These are phyloP conservation scores for Mycena capillaripes DNA, from an alignment of 768 basidiomycete genomes.

Conservation along the genomic window DNA sequence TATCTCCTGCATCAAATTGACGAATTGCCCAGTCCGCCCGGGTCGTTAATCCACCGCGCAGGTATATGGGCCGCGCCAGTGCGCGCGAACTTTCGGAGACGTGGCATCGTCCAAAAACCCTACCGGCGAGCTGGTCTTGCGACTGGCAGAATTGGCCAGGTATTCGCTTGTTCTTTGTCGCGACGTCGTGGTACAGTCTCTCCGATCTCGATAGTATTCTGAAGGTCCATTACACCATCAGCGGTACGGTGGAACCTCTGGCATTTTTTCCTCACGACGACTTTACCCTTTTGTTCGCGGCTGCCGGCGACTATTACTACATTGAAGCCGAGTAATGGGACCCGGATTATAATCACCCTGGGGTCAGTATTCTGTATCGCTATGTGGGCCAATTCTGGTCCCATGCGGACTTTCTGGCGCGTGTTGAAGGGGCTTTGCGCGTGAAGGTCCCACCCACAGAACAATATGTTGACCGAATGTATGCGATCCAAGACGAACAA, in stretches of 20 bases:
- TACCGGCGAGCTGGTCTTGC: neutral
- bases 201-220: neutral
- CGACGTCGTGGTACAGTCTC: neutral
- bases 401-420: neutral
- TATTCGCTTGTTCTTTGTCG: neutral
- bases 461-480: neutral
- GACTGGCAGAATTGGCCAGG: neutral
- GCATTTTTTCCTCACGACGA: neutral
- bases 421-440: neutral
- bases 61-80: neutral
- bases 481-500: neutral
- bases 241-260: neutral
- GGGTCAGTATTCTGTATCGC: neutral
- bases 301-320: neutral
- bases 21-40: neutral
- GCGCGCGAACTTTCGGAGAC: neutral
- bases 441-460: neutral
- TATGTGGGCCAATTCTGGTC: neutral
- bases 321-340: too few species aligned
- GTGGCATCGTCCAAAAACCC: neutral
- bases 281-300: neutral
- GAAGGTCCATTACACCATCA: neutral
- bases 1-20: neutral
- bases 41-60: neutral
- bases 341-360: too few species aligned